phyloP scores from a whole-genome alignment of 1,284 basidiomycete genomes.

The Cryptococcus sp. region DNA sequence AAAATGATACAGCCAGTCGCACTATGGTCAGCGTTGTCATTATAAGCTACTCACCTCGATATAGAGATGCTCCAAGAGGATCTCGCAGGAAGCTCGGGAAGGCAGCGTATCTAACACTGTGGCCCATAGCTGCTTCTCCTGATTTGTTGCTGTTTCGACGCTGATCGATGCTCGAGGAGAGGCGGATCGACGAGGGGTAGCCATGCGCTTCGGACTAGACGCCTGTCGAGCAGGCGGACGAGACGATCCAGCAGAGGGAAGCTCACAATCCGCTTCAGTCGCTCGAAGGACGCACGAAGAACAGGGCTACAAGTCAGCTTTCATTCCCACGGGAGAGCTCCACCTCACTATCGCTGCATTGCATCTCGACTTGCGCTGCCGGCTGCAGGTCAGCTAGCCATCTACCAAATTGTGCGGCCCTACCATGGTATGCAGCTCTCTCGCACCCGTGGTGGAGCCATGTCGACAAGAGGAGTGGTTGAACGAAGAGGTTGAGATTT shows the following conservation, averaged over 20 bases:
- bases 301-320: slow-evolving; percentile 8
- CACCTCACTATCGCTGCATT: slow-evolving; percentile 5
- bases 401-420: background rate
- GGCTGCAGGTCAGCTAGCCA: slow-evolving; percentile 3
- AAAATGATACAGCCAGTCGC: slow-evolving; percentile 15
- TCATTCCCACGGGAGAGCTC: background rate
- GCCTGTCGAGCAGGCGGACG: too few relatives aligned
- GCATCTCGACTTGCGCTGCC: slow-evolving; percentile 13
- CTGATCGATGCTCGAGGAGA: too few relatives aligned
- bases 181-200: too few relatives aligned
- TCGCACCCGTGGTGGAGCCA: slow-evolving; percentile 1
- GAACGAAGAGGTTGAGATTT: background rate
- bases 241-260: too few relatives aligned
- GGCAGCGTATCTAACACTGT: slow-evolving; percentile 9
- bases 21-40: slow-evolving; percentile 10
- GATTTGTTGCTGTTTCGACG: too few relatives aligned
- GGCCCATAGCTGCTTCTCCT: slow-evolving; percentile 13
- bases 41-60: slow-evolving; percentile 20
- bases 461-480: background rate
- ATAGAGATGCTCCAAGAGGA: slow-evolving; percentile 14
- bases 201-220: too few relatives aligned
- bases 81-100: slow-evolving; percentile 8
- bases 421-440: slow-evolving; percentile 15
- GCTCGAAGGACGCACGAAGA: slow-evolving; percentile 13
- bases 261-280: slow-evolving; percentile 7